Conservation (phyloP, 169 alveolate genomes). For the Cystoisospora suis region DNA sequence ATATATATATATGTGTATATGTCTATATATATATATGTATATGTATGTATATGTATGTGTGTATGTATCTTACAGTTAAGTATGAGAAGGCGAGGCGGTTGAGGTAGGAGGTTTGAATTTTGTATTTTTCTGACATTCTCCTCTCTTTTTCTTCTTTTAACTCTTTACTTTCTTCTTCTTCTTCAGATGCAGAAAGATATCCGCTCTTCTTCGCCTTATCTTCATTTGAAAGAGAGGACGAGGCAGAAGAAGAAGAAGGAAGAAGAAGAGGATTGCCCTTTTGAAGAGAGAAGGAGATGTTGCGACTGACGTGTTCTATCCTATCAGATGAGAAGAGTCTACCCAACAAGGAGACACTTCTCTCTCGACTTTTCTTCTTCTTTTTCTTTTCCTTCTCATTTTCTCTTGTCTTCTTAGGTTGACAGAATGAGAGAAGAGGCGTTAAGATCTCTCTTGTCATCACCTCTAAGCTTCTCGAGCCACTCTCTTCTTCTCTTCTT, state of each 20-base stretch:
- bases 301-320: too few species aligned
- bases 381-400: not conserved
- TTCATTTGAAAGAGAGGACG: not conserved
- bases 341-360: too few species aligned
- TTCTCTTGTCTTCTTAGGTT: not conserved
- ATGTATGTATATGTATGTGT: too few species aligned
- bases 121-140: too few species aligned
- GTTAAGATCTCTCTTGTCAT: not conserved
- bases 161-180: not conserved
- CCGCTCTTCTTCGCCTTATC: not conserved
- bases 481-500: not conserved
- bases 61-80: not conserved
- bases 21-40: not conserved
- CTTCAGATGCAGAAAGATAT: not conserved
- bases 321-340: too few species aligned
- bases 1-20: not conserved
- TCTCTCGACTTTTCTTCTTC: not conserved
- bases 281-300: too few species aligned
- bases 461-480: not conserved
- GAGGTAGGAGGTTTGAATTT: too few species aligned
- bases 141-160: not conserved
- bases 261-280: too few species aligned
- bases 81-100: conserved; percentile 19
- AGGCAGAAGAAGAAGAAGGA: not conserved
- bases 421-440: not conserved